Conservation (phyloP, 495 filamentous ascomycete species). For the Aspergillus olivimuriae region DNA sequence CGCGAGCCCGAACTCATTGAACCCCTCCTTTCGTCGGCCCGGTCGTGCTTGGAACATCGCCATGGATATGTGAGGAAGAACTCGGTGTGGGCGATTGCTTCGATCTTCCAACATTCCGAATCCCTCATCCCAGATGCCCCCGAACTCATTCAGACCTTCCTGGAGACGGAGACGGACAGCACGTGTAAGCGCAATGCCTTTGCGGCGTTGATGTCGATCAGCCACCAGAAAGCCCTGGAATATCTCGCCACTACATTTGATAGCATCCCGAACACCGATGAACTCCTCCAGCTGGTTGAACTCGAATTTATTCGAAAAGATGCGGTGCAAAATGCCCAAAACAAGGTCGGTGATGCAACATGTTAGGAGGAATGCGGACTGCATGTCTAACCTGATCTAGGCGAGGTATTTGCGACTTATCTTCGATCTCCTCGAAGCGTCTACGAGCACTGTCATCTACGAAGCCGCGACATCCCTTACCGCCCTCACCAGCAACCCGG, state of each 20-base stretch:
- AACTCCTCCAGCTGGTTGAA: constrained; percentile 86
- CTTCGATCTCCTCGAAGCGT: constrained; percentile 92
- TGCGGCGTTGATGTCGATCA: constrained; percentile 82
- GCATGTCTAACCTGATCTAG: constrained; percentile 44
- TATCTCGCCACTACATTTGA: constrained; percentile 91
- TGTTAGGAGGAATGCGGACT: constrained; percentile 1
- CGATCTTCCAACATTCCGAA: constrained; percentile 88
- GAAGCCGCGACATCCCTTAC: constrained; percentile 98
- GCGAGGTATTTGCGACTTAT: constrained; percentile 89
- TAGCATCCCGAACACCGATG: constrained; percentile 87
- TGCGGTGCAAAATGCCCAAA: constrained; percentile 86
- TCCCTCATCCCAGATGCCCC: constrained; percentile 92
- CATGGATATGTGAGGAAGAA: constrained; percentile 99
- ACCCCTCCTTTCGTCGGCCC: constrained; percentile 84
- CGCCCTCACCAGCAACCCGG: constrained; percentile 89
- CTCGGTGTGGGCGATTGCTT: constrained; percentile 88
- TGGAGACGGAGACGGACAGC: constrained; percentile 85
- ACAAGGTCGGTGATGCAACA: constrained; percentile 75
- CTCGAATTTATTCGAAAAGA: constrained; percentile 97
- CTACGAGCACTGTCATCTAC: constrained; percentile 91
- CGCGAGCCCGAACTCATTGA: constrained; percentile 94
- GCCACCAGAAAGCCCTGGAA: constrained; percentile 84
- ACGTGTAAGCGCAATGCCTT: constrained; percentile 99
- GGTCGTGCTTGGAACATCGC: constrained; percentile 87
- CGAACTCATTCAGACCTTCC: constrained; percentile 83